phyloP scores from a whole-genome alignment of 2,329 filamentous ascomycete species.

The Aureobasidium sp. region DNA sequence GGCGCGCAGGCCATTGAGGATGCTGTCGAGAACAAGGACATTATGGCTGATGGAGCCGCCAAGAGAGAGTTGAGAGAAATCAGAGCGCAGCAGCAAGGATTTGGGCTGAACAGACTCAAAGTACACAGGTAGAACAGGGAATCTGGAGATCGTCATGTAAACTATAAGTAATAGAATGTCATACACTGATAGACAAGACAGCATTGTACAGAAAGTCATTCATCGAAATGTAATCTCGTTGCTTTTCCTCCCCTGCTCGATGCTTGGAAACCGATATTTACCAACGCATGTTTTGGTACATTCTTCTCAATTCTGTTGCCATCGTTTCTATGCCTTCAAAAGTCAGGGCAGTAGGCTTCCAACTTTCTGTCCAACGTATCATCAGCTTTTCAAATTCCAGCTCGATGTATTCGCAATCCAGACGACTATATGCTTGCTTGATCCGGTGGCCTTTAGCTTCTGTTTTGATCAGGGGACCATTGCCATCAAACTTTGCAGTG shows the following conservation, averaged over 20 bases:
- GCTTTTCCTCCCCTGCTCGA: not conserved
- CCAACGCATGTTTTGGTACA: not conserved
- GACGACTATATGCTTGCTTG: not conserved
- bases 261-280: not conserved
- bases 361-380: not conserved
- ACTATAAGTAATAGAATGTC: not conserved
- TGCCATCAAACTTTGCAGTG: not conserved
- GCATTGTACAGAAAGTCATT: no score
- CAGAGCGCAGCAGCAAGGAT: not conserved
- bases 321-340: not conserved
- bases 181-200: not conserved
- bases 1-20: conserved; percentile 26
- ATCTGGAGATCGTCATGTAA: not conserved
- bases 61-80: conserved; percentile 27
- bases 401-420: not conserved
- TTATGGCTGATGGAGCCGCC: conserved; percentile 34
- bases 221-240: no score
- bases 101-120: conserved; percentile 3
- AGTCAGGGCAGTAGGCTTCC: not conserved
- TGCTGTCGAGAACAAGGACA: conserved; percentile 16
- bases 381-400: not conserved
- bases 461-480: no score
- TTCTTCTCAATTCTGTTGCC: not conserved
- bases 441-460: not conserved
- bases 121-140: not conserved